These are phyloP conservation scores for Eucalyptus caleyi DNA, from an alignment of 345 rosid species.

Conservation along the genomic window DNA sequence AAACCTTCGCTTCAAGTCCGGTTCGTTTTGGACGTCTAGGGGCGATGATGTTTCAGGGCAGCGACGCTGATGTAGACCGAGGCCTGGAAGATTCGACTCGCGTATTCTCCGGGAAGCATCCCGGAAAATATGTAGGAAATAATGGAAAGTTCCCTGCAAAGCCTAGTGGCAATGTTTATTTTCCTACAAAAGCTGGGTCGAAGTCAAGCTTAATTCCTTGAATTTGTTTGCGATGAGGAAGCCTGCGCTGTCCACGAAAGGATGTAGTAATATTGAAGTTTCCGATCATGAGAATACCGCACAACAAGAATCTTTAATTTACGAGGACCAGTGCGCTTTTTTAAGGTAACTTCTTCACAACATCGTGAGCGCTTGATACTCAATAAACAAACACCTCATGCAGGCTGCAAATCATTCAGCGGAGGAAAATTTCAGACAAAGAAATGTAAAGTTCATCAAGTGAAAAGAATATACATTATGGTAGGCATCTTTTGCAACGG, in stretches of 20 bases:
- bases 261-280: too few species aligned
- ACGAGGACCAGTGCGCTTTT: too few species aligned
- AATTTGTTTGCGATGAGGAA: not conserved
- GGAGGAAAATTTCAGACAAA: not conserved
- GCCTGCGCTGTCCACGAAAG: not conserved
- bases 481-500: conserved; percentile 21
- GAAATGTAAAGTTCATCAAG: not conserved
- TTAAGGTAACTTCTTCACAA: not conserved
- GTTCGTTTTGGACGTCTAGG: not conserved
- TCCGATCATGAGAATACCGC: too few species aligned
- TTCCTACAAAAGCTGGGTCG: too few species aligned
- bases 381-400: not conserved
- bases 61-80: not conserved
- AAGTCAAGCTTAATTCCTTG: rapidly evolving
- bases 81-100: not conserved
- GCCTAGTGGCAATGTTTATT: not conserved
- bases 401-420: not conserved
- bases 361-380: not conserved
- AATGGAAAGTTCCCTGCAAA: not conserved
- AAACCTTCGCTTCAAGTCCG: not conserved
- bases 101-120: not conserved
- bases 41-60: not conserved
- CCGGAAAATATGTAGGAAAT: not conserved
- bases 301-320: too few species aligned
- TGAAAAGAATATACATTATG: not conserved